Conservation (phyloP, 768 basidiomycete genomes). For the Pleurotus platypus region DNA sequence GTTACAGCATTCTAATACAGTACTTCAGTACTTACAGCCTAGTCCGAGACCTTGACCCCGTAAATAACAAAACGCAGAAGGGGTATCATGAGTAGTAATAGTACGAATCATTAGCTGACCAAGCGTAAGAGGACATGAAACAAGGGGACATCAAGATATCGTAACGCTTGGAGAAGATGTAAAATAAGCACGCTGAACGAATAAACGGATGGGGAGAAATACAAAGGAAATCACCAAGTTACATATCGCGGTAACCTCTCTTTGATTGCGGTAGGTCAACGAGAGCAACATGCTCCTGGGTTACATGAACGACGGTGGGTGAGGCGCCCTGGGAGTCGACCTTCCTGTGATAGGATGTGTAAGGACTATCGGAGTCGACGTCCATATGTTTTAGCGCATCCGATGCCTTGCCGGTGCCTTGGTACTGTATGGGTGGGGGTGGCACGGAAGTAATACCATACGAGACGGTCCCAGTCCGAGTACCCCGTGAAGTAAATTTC, state of each 20-base stretch:
- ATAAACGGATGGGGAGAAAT: too few relatives aligned
- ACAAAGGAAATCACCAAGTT: too few relatives aligned
- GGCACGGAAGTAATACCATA: neutral
- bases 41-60: too few relatives aligned
- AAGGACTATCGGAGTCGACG: neutral
- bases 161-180: too few relatives aligned
- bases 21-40: too few relatives aligned
- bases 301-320: neutral
- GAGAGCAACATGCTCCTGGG: neutral
- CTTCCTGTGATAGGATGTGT: neutral
- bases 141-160: too few relatives aligned
- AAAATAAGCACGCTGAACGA: too few relatives aligned
- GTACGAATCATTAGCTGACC: too few relatives aligned
- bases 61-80: too few relatives aligned
- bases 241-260: neutral
- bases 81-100: too few relatives aligned
- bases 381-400: conserved; percentile 1
- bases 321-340: neutral
- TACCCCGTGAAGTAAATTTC: neutral
- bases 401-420: neutral
- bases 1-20: too few relatives aligned
- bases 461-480: neutral
- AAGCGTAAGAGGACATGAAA: too few relatives aligned
- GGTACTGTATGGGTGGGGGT: neutral
- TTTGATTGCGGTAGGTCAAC: neutral